Conservation (phyloP, 352 stramenopile genomes). For the Globisporangium sylvaticum region DNA sequence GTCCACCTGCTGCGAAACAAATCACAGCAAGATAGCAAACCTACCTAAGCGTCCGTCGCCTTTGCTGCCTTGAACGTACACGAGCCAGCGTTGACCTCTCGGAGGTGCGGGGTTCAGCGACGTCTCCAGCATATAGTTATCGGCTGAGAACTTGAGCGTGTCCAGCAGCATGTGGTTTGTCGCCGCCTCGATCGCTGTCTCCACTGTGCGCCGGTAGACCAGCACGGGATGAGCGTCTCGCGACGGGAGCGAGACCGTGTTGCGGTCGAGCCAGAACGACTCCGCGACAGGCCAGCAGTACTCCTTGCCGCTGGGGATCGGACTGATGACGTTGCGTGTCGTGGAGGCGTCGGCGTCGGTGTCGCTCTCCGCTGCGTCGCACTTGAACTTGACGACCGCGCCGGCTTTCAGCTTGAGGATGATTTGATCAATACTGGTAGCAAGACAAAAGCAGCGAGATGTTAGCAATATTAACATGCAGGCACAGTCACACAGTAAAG, state of each 20-base stretch:
- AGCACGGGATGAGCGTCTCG: slow-evolving; percentile 77
- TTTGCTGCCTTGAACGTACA: slow-evolving; percentile 80
- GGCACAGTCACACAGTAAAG: neutral
- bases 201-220: slow-evolving; percentile 61
- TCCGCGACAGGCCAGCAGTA: slow-evolving; percentile 83
- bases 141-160: slow-evolving; percentile 83
- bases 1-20: neutral
- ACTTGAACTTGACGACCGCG: slow-evolving; percentile 80
- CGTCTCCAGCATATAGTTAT: slow-evolving; percentile 71
- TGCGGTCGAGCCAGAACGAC: slow-evolving; percentile 82
- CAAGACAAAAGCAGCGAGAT: neutral
- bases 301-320: slow-evolving; percentile 71
- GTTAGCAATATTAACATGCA: neutral
- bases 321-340: slow-evolving; percentile 66
- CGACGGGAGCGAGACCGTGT: slow-evolving; percentile 64
- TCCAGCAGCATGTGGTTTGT: slow-evolving; percentile 87
- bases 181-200: slow-evolving; percentile 74
- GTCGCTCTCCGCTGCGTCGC: slow-evolving; percentile 47
- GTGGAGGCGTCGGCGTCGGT: slow-evolving; percentile 40
- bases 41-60: slow-evolving; percentile 70
- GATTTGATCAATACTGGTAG: slow-evolving; percentile 72
- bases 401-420: slow-evolving; percentile 80
- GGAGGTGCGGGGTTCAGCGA: slow-evolving; percentile 52
- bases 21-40: slow-evolving; percentile 3
- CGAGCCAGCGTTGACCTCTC: slow-evolving; percentile 74